These are phyloP conservation scores for Aspergillaceae sp. DNA, from an alignment of 2,329 filamentous ascomycete species.

Conservation along the genomic window DNA sequence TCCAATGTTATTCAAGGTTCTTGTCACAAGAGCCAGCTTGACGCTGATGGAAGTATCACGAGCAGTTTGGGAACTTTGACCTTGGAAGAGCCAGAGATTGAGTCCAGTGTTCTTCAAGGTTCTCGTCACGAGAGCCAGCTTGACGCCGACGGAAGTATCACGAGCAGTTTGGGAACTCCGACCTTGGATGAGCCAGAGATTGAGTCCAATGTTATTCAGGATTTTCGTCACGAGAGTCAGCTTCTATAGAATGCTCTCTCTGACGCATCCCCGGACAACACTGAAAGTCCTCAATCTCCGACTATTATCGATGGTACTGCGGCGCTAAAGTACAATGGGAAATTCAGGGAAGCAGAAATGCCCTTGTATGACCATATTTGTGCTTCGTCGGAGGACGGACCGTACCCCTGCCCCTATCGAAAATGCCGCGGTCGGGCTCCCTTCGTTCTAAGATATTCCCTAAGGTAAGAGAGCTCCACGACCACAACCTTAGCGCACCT, in stretches of 20 bases:
- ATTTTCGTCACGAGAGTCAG: background rate
- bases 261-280: background rate
- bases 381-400: slow-evolving; percentile 1
- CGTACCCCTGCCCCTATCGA: background rate
- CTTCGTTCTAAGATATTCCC: too few species aligned
- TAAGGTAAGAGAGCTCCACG: background rate
- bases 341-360: slow-evolving; percentile 4
- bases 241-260: slow-evolving; percentile 3
- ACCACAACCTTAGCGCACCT: background rate
- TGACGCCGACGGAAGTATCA: too few species aligned
- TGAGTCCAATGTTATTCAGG: background rate
- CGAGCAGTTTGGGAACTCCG: too few species aligned
- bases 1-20: background rate
- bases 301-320: background rate
- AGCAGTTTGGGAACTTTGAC: too few species aligned
- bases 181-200: too few species aligned
- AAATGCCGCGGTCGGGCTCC: too few species aligned
- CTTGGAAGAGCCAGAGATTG: too few species aligned
- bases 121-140: too few species aligned
- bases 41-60: too few species aligned
- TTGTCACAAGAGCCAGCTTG: background rate
- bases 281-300: background rate
- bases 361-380: slow-evolving; percentile 4
- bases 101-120: too few species aligned
- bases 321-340: background rate